phyloP scores from a whole-genome alignment of 2,329 filamentous ascomycete genomes.

The Alternaria arborescens region DNA sequence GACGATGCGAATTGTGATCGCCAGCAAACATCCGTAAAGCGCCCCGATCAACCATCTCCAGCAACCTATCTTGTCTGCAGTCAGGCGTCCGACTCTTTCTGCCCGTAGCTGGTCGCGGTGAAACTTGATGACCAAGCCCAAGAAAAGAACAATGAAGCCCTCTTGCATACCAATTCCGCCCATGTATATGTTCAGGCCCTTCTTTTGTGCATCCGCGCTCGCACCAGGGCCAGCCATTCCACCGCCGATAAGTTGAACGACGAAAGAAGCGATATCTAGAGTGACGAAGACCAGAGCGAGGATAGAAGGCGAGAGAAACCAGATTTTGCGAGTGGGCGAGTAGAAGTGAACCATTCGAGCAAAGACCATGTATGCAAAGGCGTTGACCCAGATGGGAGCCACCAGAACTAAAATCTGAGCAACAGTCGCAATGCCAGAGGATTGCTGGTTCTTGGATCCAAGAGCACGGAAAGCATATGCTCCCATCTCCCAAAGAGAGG shows the following conservation, averaged over 20 bases:
- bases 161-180: constrained; percentile 34
- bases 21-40: constrained; percentile 52
- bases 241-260: constrained; percentile 54
- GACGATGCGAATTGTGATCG: constrained; percentile 55
- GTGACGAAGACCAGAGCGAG: constrained; percentile 50
- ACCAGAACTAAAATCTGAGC: constrained; percentile 57
- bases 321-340: constrained; percentile 30
- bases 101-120: constrained; percentile 26
- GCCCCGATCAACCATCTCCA: constrained; percentile 44
- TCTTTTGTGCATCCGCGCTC: constrained; percentile 37
- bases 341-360: constrained; percentile 53
- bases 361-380: constrained; percentile 53
- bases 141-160: constrained; percentile 40
- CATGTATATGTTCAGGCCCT: constrained; percentile 55
- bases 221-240: constrained; percentile 43
- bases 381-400: constrained; percentile 55
- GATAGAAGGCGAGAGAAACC: constrained; percentile 29
- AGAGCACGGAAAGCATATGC: constrained; percentile 54
- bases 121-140: constrained; percentile 28
- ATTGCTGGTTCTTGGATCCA: constrained; percentile 53
- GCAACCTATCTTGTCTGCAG: constrained; percentile 18
- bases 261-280: constrained; percentile 55
- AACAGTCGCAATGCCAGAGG: constrained; percentile 38
- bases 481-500: constrained; percentile 53
- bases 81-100: constrained; percentile 19